Evolutionary conservation across 2,329 filamentous ascomycete genomes (phyloP).

Genomic region (Ascomycota sp.): DNA sequence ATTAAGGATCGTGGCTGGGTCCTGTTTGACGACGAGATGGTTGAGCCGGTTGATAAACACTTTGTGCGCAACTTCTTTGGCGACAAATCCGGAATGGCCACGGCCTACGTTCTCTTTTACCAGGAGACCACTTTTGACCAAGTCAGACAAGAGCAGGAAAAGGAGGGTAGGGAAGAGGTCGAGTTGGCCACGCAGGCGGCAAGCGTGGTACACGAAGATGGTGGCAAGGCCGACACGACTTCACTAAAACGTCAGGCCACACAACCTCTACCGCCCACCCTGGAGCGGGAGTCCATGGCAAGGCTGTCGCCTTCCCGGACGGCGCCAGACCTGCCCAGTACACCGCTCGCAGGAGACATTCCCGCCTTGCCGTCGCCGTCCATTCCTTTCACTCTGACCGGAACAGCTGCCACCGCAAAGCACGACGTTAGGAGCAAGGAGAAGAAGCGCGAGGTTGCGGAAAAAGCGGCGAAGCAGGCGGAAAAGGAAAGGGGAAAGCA

Average conservation of each 20-base stretch:
- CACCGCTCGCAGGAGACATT: constrained; percentile 2
- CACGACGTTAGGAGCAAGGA: constrained; percentile 28
- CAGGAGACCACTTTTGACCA: constrained; percentile 65
- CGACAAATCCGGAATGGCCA: constrained; percentile 75
- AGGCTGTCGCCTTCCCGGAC: constrained; percentile 47
- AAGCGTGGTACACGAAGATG: constrained; percentile 29
- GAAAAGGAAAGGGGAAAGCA: constrained; percentile 15
- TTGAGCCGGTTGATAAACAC: constrained; percentile 90
- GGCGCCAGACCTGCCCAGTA: constrained; percentile 23
- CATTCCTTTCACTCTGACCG: constrained; percentile 2
- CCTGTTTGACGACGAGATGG: constrained; percentile 94
- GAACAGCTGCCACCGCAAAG: constrained; percentile 7
- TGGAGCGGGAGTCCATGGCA: constrained; percentile 30
- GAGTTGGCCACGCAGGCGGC: constrained; percentile 34
- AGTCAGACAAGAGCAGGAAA: constrained; percentile 59
- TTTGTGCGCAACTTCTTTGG: constrained; percentile 97
- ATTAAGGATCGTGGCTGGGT: constrained; percentile 92
- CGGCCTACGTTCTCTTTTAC: constrained; percentile 94
- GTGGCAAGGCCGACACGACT: constrained; percentile 21
- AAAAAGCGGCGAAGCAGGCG: constrained; percentile 37
- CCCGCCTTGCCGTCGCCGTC: constrained; percentile 1
- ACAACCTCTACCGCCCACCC: constrained; percentile 22
- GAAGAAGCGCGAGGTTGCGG: constrained; percentile 38
- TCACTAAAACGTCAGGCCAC: constrained; percentile 30
- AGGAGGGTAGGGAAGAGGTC: constrained; percentile 48